These are phyloP conservation scores for Nyssa sinensis DNA, from an alignment of 148 eudicot genomes.

Conservation along the genomic window DNA sequence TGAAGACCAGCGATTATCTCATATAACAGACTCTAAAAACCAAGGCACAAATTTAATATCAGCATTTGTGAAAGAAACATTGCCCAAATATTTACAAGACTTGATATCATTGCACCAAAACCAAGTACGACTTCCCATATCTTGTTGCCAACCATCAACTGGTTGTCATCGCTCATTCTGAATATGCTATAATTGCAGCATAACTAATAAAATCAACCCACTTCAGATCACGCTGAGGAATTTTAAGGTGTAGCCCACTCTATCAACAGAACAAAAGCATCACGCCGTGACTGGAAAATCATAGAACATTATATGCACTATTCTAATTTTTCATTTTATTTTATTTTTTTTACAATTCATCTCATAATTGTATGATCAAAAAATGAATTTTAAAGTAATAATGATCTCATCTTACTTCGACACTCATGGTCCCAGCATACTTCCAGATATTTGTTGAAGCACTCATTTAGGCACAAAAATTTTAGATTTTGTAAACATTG, in stretches of 20 bases:
- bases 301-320: not conserved
- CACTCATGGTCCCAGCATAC: not conserved
- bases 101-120: not conserved
- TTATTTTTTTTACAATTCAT: too few species aligned
- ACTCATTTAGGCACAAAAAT: not conserved
- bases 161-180: not conserved
- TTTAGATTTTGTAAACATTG: too few species aligned
- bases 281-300: not conserved
- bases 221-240: not conserved
- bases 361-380: not conserved
- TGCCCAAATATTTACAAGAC: not conserved
- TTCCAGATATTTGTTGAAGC: not conserved
- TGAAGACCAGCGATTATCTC: constrained; percentile 69
- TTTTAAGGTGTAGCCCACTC: not conserved
- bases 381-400: not conserved
- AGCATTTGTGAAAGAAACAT: not conserved
- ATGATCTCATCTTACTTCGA: too few species aligned
- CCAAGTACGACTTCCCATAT: too few species aligned
- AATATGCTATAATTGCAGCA: not conserved
- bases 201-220: not conserved
- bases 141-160: constrained; percentile 3
- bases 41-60: not conserved
- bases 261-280: not conserved
- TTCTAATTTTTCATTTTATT: not conserved
- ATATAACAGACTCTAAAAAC: constrained; percentile 46